phyloP scores from a whole-genome alignment of 371 early-diverging fungal genomes.

The Rhizomucor pusillus region DNA sequence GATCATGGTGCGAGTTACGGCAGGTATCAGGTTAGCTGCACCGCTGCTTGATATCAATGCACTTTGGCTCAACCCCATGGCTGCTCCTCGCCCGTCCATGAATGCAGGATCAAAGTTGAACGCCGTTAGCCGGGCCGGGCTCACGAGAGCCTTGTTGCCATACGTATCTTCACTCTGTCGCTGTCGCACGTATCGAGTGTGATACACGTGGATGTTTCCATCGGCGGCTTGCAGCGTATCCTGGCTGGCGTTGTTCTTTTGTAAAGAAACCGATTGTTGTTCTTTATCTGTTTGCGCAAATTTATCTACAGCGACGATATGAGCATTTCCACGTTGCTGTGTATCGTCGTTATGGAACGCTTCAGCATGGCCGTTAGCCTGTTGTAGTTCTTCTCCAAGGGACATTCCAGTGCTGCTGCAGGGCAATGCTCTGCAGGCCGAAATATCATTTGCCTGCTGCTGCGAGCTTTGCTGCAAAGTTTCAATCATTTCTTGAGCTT shows the following conservation, averaged over 20 bases:
- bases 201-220: too few relatives aligned
- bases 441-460: neutral
- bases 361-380: too few relatives aligned
- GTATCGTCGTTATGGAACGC: neutral
- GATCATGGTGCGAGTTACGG: conserved; percentile 72
- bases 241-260: neutral
- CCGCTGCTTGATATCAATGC: neutral
- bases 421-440: too few relatives aligned
- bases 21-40: conserved; percentile 13
- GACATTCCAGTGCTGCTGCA: neutral
- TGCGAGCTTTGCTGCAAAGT: neutral
- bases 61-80: neutral
- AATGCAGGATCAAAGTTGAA: conserved; percentile 14
- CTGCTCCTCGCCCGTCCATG: neutral
- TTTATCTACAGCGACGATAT: too few relatives aligned
- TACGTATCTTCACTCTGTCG: neutral
- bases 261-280: too few relatives aligned
- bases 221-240: too few relatives aligned
- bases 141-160: neutral
- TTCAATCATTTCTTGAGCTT: conserved; percentile 21
- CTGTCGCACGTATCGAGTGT: too few relatives aligned
- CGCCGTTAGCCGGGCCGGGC: conserved; percentile 5
- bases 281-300: too few relatives aligned
- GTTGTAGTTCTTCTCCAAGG: conserved; percentile 11
- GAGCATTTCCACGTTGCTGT: too few relatives aligned